A percentile compares a stretch with the other conserved stretches of the same genome.
Evolutionary conservation across 2,329 filamentous ascomycete genomes (phyloP).

Genomic region (Zymoseptoria ardabiliae): DNA sequence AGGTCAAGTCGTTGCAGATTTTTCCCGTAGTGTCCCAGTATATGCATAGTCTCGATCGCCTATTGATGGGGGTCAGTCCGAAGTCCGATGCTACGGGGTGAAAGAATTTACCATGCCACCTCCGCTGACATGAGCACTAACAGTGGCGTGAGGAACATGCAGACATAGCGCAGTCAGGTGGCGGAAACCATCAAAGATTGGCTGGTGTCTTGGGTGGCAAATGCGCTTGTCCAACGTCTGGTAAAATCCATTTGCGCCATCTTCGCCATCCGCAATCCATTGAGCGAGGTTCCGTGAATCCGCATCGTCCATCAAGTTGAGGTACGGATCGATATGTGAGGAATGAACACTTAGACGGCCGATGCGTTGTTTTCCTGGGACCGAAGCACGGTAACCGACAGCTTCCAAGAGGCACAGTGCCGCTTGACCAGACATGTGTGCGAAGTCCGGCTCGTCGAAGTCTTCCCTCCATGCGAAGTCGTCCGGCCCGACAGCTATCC

Average conservation of each 20-base stretch:
- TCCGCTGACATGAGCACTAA: slow-evolving; percentile 3
- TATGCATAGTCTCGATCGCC: no score
- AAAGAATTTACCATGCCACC: no score
- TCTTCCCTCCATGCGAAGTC: slow-evolving; percentile 8
- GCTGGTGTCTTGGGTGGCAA: no score
- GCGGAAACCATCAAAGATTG: slow-evolving; percentile 8
- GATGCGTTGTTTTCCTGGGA: slow-evolving; percentile 10
- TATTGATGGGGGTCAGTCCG: no score
- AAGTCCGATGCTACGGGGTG: no score
- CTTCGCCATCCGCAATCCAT: no score
- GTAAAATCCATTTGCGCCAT: no score
- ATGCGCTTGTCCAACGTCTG: no score
- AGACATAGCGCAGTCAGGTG: slow-evolving; percentile 7
- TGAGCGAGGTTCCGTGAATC: no score
- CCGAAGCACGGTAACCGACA: slow-evolving; percentile 12
- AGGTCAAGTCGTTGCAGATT: no score
- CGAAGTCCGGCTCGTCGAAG: slow-evolving; percentile 8
- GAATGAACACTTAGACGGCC: slow-evolving; percentile 8
- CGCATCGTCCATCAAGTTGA: slow-evolving; percentile 1
- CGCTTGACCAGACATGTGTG: slow-evolving; percentile 10
- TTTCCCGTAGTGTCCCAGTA: no score
- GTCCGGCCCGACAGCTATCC: slow-evolving; percentile 14
- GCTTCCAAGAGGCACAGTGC: slow-evolving; percentile 12
- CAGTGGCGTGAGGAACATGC: slow-evolving; percentile 10
- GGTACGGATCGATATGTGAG: slow-evolving; percentile 9